A percentile compares a stretch with the other conserved stretches of the same genome.
Evolutionary conservation across 2,329 filamentous ascomycete genomes (phyloP).

Genomic region (Pestalotiopsis sp.): DNA sequence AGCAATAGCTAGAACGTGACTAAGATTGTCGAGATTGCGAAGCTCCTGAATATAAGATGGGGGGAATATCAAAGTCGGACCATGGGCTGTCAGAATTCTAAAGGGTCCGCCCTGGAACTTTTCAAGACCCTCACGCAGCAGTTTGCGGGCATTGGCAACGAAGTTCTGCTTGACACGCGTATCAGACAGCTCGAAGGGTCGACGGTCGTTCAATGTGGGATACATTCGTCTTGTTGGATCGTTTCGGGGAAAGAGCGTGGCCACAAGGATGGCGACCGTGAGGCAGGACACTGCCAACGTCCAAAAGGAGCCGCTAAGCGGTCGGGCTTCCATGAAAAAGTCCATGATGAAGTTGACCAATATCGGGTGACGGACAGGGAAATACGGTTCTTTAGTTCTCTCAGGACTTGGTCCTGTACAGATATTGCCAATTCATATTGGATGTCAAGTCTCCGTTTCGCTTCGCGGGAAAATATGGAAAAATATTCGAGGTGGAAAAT

Average conservation of each 20-base stretch:
- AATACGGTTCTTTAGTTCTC: background rate
- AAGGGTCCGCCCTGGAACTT: background rate
- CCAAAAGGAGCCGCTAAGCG: background rate
- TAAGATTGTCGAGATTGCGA: slow-evolving; percentile 1
- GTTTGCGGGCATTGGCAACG: background rate
- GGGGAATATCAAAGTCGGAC: background rate
- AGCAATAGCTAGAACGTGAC: slow-evolving; percentile 6
- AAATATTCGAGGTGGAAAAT: background rate
- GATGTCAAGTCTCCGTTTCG: background rate
- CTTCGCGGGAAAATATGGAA: background rate
- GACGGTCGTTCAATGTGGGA: slow-evolving; percentile 1
- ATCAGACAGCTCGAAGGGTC: background rate
- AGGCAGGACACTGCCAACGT: background rate
- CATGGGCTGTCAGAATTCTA: background rate
- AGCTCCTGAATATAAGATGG: slow-evolving; percentile 2
- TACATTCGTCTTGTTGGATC: background rate
- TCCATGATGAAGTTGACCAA: background rate
- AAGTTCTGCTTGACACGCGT: background rate
- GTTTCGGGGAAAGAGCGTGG: background rate
- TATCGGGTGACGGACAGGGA: background rate
- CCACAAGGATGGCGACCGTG: background rate
- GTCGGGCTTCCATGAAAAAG: background rate
- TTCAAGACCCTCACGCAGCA: background rate
- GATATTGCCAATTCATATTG: background rate
- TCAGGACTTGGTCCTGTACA: no score